phyloP scores from a whole-genome alignment of 139 green algal genomes.

The Zygnema circumcarinatum region DNA sequence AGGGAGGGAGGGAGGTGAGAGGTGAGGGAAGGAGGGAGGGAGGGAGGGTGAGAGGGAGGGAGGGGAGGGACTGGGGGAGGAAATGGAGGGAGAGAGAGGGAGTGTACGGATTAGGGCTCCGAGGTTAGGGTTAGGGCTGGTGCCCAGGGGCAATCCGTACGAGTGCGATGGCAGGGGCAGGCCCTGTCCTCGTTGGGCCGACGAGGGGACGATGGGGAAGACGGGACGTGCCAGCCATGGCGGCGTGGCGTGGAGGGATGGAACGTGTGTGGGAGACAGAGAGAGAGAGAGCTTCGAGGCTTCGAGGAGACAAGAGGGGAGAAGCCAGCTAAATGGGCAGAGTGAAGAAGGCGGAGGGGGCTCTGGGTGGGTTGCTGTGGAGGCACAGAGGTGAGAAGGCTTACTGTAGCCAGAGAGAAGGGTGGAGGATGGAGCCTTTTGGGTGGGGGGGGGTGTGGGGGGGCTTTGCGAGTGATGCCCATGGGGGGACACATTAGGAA shows the following conservation, averaged over 20 bases:
- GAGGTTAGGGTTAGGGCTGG: too few species aligned
- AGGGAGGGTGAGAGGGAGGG: not conserved
- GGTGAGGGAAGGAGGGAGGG: not conserved
- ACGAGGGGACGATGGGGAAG: not conserved
- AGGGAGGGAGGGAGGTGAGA: not conserved
- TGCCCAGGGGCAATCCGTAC: not conserved
- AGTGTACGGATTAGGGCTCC: not conserved
- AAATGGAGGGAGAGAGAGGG: not conserved
- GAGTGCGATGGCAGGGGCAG: not conserved
- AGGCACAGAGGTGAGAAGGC: too few species aligned
- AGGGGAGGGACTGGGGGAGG: not conserved
- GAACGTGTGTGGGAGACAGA: too few species aligned
- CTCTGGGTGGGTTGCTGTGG: too few species aligned
- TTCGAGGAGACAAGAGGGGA: too few species aligned
- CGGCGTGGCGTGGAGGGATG: not conserved
- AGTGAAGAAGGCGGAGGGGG: too few species aligned
- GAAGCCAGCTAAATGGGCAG: too few species aligned
- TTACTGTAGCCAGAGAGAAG: too few species aligned
- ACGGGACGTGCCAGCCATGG: not conserved
- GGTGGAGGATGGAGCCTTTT: too few species aligned
- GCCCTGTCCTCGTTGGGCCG: not conserved
- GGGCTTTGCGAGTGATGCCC: too few species aligned
- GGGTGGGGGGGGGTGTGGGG: too few species aligned
- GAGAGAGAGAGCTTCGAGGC: not conserved
- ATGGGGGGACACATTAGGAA: too few species aligned